These are phyloP conservation scores for Metschnikowia colocasiae DNA, from an alignment of 805 yeast genomes.

Conservation along the genomic window DNA sequence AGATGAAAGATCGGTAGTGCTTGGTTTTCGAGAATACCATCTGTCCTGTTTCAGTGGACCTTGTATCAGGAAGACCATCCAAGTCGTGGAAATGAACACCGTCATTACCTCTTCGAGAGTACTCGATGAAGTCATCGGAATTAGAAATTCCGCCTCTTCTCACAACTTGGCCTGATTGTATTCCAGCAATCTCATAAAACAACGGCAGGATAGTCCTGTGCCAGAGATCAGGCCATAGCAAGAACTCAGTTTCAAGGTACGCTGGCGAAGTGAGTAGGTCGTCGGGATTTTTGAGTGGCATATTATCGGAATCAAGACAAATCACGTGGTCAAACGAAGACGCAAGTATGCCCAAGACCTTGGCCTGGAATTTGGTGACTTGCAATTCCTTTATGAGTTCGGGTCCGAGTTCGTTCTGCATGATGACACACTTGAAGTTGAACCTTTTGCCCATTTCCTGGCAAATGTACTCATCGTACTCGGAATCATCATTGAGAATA, in stretches of 20 bases:
- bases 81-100: constrained; percentile 29
- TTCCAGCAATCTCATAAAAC: constrained; percentile 31
- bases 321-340: constrained; percentile 34
- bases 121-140: constrained; percentile 21
- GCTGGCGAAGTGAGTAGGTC: constrained; percentile 23
- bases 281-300: constrained; percentile 32
- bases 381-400: constrained; percentile 18
- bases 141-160: constrained; percentile 28
- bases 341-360: constrained; percentile 30
- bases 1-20: constrained; percentile 27
- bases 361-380: constrained; percentile 26
- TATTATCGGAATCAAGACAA: constrained; percentile 32
- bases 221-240: constrained; percentile 39
- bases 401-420: constrained; percentile 25
- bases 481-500: constrained; percentile 24
- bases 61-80: constrained; percentile 27
- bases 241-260: constrained; percentile 24
- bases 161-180: constrained; percentile 27
- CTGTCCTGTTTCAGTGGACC: constrained; percentile 33
- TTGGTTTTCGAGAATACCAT: constrained; percentile 30
- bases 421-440: constrained; percentile 27
- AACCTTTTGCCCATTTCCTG: constrained; percentile 23
- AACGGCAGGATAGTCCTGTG: constrained; percentile 31
- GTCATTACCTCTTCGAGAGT: constrained; percentile 18
- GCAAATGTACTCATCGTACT: constrained; percentile 27